phyloP scores from a whole-genome alignment of 2,329 filamentous ascomycete species.

The Colletotrichum orbiculare region DNA sequence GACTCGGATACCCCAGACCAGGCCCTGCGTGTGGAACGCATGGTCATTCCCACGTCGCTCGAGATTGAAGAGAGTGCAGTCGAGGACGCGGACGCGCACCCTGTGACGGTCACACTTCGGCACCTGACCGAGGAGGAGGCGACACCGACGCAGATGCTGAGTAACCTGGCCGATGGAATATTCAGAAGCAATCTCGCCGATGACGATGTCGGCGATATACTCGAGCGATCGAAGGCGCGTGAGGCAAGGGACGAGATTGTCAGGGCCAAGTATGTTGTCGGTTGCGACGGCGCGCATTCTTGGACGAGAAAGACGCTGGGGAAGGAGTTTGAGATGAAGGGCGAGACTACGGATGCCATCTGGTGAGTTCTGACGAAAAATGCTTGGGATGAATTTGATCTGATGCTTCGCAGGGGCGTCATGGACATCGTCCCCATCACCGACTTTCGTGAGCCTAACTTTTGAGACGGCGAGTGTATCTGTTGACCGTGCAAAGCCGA shows the following conservation, averaged over 20 bases:
- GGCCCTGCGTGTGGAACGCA: constrained; percentile 66
- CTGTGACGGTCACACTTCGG: constrained; percentile 69
- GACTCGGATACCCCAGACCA: constrained; percentile 55
- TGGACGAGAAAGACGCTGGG: constrained; percentile 71
- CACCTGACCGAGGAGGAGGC: constrained; percentile 69
- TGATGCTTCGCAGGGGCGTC: constrained; percentile 45
- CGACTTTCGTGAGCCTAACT: constrained; percentile 55
- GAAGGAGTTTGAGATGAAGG: constrained; percentile 59
- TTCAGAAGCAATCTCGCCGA: constrained; percentile 70
- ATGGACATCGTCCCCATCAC: constrained; percentile 50
- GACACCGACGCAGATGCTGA: constrained; percentile 51
- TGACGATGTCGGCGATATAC: constrained; percentile 61
- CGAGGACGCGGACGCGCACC: constrained; percentile 65
- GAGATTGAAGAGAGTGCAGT: constrained; percentile 62
- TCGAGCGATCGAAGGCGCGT: constrained; percentile 44
- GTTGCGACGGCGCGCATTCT: constrained; percentile 75
- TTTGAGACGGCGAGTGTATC: too few species aligned
- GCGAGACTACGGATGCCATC: constrained; percentile 63
- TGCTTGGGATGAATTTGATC: background rate
- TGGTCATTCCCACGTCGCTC: constrained; percentile 67
- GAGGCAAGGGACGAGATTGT: constrained; percentile 53
- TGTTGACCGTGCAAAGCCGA: constrained; percentile 46
- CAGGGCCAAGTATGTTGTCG: constrained; percentile 72
- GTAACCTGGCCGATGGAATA: constrained; percentile 60
- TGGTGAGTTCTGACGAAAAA: constrained; percentile 43